Base-by-base conservation (phyloP, 306 rosid species). In the Clitoria ternatea region DNA sequence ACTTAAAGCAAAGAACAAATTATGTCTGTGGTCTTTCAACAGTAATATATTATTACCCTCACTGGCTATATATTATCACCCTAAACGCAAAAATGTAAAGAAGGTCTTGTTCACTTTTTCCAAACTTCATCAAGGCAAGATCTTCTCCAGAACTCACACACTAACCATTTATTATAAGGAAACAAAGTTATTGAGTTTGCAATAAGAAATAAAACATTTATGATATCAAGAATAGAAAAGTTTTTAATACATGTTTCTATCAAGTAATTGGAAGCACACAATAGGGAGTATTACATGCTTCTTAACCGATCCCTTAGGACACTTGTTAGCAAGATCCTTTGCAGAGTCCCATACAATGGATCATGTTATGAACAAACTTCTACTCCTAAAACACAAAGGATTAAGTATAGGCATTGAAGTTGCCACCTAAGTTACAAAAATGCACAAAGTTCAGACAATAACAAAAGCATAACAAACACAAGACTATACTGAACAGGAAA, bases 101-200 rank as follows among this genome's bases (percentile, higher is more conserved):
- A 19, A 33, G 63, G 55, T 26, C 48, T 8, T 47, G 27, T 32
- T 74, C 79, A 63, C 4, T 14, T 68, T 68, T 30, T 66, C 59
- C 14, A 22, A 57, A 45, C 24, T 63, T 22, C 18, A 11, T 37
- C 6, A 47, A 69, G 12, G 3, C 27, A 48, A 48, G 17, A 60
- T 18, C 45, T 5, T 26, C 40, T 61, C 60, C 2, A n/a, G 62
- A 55, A 29, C 9, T 17, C 59, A 52, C 33, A 52, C 5, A 9
- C 60, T 52, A 12, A 24, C 32, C 2, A 52, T 4, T 52, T 52
- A 47, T 18, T 2, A 47, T 18, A 47, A 2, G 54, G 26, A 18
- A 47, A 0, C 13, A 47, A 47, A 47, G 19, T 0, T 18, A 7
- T 14, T 44, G 5, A 14, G 10, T n/a, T 44, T 18, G 17, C 8